A percentile compares a stretch with the other conserved stretches of the same genome.
These are phyloP conservation scores for Populus simonii DNA, from an alignment of 345 rosid species.

Conservation along the genomic window DNA sequence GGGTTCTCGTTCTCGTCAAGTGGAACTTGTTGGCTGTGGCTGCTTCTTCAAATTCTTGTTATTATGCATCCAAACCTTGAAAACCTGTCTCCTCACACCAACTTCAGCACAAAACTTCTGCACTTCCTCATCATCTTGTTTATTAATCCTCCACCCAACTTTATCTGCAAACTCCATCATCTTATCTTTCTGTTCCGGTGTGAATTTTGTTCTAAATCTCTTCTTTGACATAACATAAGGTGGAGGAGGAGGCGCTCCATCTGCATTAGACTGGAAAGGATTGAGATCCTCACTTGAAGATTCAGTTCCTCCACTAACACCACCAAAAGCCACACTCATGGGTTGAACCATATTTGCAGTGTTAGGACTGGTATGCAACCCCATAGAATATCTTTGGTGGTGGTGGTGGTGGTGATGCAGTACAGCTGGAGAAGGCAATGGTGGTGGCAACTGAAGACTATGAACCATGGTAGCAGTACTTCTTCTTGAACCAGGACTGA, in stretches of 20 bases:
- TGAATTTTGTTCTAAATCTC: slow-evolving; percentile 64
- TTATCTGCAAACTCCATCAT: slow-evolving; percentile 81
- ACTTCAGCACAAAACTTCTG: slow-evolving; percentile 57
- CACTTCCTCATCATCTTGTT: slow-evolving; percentile 63
- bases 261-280: slow-evolving; percentile 44
- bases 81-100: slow-evolving; percentile 68
- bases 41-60: slow-evolving; percentile 67
- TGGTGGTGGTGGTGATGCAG: slow-evolving; percentile 32
- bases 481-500: slow-evolving; percentile 22
- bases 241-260: slow-evolving; percentile 36
- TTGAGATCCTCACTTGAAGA: slow-evolving; percentile 80
- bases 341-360: slow-evolving; percentile 55
- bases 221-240: slow-evolving; percentile 56
- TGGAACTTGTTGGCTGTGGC: slow-evolving; percentile 6
- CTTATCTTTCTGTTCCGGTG: slow-evolving; percentile 65
- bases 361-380: slow-evolving; percentile 41
- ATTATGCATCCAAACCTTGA: slow-evolving; percentile 92
- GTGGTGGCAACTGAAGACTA: slow-evolving; percentile 56
- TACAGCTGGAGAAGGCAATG: slow-evolving; percentile 40
- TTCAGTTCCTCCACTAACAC: slow-evolving; percentile 55
- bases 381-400: slow-evolving; percentile 34
- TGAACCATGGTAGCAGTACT: slow-evolving; percentile 35
- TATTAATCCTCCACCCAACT: slow-evolving; percentile 70
- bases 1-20: background rate
- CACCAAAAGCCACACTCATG: slow-evolving; percentile 64